phyloP scores from a whole-genome alignment of 1,139 yeast genomes.

The Blastobotrys capitulatus region DNA sequence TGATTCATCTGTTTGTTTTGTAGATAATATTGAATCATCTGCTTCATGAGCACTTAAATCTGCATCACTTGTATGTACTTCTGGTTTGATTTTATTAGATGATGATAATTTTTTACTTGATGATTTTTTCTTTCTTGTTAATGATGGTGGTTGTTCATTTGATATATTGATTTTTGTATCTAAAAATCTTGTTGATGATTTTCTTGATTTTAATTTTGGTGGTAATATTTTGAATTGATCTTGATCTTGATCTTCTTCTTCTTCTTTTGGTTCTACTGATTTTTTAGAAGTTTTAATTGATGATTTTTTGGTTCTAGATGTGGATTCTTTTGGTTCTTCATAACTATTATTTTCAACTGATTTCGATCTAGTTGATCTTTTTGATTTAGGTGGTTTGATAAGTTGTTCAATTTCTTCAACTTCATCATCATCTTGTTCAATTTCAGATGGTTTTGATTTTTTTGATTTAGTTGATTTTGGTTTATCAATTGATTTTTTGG shows the following conservation, averaged over 20 bases:
- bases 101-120: not conserved
- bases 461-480: too few relatives aligned
- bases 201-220: not conserved
- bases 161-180: not conserved
- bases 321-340: not conserved
- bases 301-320: not conserved
- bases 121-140: not conserved
- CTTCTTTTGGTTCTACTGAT: not conserved
- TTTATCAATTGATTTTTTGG: too few relatives aligned
- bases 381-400: too few relatives aligned
- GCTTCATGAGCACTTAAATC: conserved; percentile 6
- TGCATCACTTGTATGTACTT: conserved; percentile 6
- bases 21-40: not conserved
- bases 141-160: too few relatives aligned
- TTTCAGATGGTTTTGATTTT: too few relatives aligned
- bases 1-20: not conserved
- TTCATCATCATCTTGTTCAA: not conserved
- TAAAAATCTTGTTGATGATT: not conserved
- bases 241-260: not conserved
- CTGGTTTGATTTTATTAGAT: too few relatives aligned
- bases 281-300: not conserved
- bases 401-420: not conserved
- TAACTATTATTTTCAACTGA: too few relatives aligned
- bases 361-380: not conserved
- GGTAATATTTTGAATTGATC: not conserved